Conservation (phyloP, 176 grass and related monocot species). For the Oryza meyeriana region DNA sequence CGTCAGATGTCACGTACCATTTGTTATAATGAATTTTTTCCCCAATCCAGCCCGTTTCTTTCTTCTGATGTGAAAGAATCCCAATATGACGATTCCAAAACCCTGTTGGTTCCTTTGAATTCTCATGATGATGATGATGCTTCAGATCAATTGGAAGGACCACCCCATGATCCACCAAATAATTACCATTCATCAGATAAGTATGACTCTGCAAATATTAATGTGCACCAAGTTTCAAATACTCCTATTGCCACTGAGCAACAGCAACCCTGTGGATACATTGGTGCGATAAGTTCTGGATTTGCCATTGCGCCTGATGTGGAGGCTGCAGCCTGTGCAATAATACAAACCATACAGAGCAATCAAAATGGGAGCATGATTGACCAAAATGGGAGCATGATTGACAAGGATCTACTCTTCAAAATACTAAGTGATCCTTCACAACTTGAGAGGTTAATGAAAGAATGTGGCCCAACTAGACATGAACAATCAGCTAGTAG, state of each 20-base stretch:
- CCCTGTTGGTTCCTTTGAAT: constrained; percentile 61
- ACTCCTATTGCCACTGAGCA: constrained; percentile 3
- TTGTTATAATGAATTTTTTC: constrained; percentile 12
- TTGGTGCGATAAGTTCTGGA: constrained; percentile 1
- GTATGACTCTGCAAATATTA: constrained; percentile 11
- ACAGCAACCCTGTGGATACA: constrained; percentile 23
- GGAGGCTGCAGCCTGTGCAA: constrained; percentile 66
- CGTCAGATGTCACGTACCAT: constrained; percentile 14
- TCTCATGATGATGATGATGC: constrained; percentile 87
- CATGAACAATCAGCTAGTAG: constrained; percentile 42
- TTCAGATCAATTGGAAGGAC: constrained; percentile 58
- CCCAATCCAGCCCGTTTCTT: constrained; percentile 62
- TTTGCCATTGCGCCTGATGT: constrained; percentile 49
- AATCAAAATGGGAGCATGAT: constrained; percentile 72
- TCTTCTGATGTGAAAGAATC: constrained; percentile 60
- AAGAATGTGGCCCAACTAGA: constrained; percentile 51
- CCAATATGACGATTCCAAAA: constrained; percentile 58
- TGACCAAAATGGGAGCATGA: constrained; percentile 45
- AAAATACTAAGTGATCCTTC: constrained; percentile 86
- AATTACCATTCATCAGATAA: constrained; percentile 35
- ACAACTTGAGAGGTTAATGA: constrained; percentile 68
- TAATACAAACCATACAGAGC: constrained; percentile 76
- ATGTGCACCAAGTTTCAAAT: constrained; percentile 17
- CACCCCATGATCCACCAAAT: constrained; percentile 7
- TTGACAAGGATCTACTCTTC: constrained; percentile 80